A percentile compares a stretch with the other conserved stretches of the same genome.
Conservation (phyloP, 768 basidiomycete genomes). For the Mrakia gelida region DNA sequence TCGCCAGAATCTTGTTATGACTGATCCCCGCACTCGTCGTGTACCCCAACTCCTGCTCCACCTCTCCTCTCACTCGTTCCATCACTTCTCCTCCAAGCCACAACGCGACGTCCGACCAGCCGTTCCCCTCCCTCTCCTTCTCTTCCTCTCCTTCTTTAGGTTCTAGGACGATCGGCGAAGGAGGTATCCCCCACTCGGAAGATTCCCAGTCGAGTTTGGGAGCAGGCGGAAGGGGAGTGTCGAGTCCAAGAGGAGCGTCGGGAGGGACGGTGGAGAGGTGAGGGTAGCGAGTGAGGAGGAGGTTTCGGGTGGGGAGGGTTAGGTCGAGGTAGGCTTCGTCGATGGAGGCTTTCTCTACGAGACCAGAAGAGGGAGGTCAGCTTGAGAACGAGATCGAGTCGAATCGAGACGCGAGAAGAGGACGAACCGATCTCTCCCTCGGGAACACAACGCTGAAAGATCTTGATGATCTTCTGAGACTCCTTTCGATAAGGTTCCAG, state of each 20-base stretch:
- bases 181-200: constrained; percentile 23
- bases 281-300: constrained; percentile 69
- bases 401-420: background rate
- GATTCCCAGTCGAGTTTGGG: constrained; percentile 43
- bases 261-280: constrained; percentile 66
- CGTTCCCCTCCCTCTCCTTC: background rate
- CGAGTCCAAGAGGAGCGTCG: constrained; percentile 64
- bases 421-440: constrained; percentile 72
- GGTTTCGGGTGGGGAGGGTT: constrained; percentile 70
- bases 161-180: constrained; percentile 27
- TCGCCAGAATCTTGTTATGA: constrained; percentile 90
- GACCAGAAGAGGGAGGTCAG: background rate
- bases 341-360: constrained; percentile 88
- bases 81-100: constrained; percentile 85
- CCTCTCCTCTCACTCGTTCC: constrained; percentile 63
- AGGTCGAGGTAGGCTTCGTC: constrained; percentile 97
- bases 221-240: constrained; percentile 57
- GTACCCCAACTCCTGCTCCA: constrained; percentile 71
- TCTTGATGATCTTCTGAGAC: constrained; percentile 73
- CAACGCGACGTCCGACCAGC: constrained; percentile 91
- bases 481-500: constrained; percentile 89
- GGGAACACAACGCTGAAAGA: constrained; percentile 76
- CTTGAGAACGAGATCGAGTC: background rate
- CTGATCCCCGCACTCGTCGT: constrained; percentile 91
- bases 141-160: constrained; percentile 15